Evolutionary conservation across 2,329 filamentous ascomycete genomes (phyloP), one percentile per base, ranked within the genome.

Genomic region (Ceratocystis lukuohia): DNA sequence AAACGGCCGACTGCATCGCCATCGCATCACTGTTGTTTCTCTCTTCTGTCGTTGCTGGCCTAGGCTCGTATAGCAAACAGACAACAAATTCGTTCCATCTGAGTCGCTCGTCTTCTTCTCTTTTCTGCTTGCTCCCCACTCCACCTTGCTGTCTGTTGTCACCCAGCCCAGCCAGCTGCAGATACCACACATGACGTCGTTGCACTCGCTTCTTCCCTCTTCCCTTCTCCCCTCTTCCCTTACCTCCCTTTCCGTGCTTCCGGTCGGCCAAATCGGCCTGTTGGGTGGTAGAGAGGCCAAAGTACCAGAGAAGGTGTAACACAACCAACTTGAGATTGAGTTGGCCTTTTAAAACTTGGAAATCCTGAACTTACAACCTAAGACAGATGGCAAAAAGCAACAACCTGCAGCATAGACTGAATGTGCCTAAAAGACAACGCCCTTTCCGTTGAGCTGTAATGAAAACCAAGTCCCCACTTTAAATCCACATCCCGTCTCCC

Each of bases 221-320:
- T 15, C 37, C 37, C 37, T 41, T 37, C 33, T 12, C 7, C 33
- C 33, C 8, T 37, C 33, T 37, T 12, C 37, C 37, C 10, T 41
- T 15, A 12, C 37, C 37, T 53, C 48, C 48, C 48, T 56, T 59
- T 59, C 28, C 56, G 56, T 37, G 56, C 56, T 59, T 59, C 56
- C 30, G 56, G 17, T 59, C 33, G 48, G 48, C 2, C 56, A n/a
- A 41, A 20, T 45, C n/a, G 22, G 61, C 20, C 7, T 25, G n/a
- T 41, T 10, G 28, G 17, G 8, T 30, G 7, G 56, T 28, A 30
- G 8, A 20, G 15, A 37, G 3, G 33, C 17, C 22, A 25, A 20
- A 8, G 20, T 10, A 6, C 46, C 17, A 22, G 46, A 8, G 17
- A 10, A 48, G 46, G 46, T 22, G 17, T 48, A 48, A 48, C 46